Evolutionary conservation across 1,139 yeast species (phyloP).

Genomic region (Blastobotrys serpentis): DNA sequence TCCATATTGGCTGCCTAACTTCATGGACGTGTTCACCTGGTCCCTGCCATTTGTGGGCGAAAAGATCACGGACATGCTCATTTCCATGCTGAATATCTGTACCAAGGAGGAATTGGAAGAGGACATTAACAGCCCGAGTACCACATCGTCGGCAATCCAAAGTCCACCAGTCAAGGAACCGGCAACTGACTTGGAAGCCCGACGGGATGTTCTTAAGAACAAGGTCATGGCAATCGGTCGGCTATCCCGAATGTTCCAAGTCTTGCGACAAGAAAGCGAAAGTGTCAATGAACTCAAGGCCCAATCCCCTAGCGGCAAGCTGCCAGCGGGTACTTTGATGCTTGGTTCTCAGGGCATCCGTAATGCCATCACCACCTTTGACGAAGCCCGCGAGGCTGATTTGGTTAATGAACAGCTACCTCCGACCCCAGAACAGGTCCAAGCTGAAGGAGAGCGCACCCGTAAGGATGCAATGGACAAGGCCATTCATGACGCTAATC

Average conservation of each 20-base stretch:
- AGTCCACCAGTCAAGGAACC: conserved; percentile 9
- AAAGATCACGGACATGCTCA: conserved; percentile 89
- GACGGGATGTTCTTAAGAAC: conserved; percentile 69
- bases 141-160: conserved; percentile 10
- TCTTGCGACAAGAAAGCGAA: conserved; percentile 86
- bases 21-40: conserved; percentile 98
- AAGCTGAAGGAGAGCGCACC: conserved; percentile 47
- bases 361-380: conserved; percentile 69
- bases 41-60: conserved; percentile 97
- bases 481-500: conserved; percentile 46
- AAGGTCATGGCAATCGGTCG: conserved; percentile 94
- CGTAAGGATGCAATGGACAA: conserved; percentile 45
- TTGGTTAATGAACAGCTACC: conserved; percentile 84
- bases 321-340: conserved; percentile 86
- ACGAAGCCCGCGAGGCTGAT: conserved; percentile 83
- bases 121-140: conserved; percentile 37
- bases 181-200: conserved; percentile 36
- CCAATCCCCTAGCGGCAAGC: conserved; percentile 56
- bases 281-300: conserved; percentile 78
- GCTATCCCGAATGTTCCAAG: conserved; percentile 88
- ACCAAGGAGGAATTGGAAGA: conserved; percentile 92
- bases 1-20: conserved; percentile 96
- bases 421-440: conserved; percentile 65
- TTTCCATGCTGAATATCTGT: conserved; percentile 86
- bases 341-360: conserved; percentile 81